Conservation (phyloP, 305 asterid genomes). For the Rubia balearica region DNA sequence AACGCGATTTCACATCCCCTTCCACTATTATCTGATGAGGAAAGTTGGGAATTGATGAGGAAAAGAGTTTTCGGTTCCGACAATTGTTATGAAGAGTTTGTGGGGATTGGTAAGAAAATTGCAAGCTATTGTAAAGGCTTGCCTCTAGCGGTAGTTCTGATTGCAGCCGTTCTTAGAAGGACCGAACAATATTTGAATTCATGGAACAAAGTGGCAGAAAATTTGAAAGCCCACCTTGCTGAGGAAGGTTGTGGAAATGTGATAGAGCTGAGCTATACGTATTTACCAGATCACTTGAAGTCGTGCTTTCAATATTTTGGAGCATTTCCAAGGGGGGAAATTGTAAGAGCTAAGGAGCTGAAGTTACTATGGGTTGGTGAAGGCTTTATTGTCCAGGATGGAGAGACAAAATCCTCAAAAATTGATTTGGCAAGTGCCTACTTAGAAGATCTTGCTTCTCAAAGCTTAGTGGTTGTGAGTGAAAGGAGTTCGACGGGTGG, state of each 20-base stretch:
- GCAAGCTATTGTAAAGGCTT: too few relatives aligned
- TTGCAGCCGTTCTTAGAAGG: conserved; percentile 3
- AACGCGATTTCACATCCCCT: too few relatives aligned
- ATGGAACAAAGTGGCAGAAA: conserved; percentile 9
- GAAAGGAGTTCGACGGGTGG: not conserved
- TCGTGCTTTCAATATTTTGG: conserved; percentile 12
- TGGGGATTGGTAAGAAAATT: too few relatives aligned
- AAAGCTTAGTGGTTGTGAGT: conserved; percentile 1
- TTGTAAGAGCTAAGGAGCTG: not conserved
- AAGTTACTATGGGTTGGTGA: conserved; percentile 16
- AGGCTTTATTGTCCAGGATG: conserved; percentile 7
- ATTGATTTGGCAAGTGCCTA: conserved; percentile 3
- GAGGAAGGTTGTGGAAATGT: not conserved
- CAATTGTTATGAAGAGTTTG: too few relatives aligned
- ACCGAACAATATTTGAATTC: not conserved
- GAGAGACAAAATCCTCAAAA: not conserved
- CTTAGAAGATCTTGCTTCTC: conserved; percentile 2
- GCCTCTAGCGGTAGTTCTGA: not conserved
- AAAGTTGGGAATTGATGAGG: too few relatives aligned
- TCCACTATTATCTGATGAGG: too few relatives aligned
- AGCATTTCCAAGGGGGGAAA: not conserved
- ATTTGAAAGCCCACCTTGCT: not conserved
- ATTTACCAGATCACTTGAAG: conserved; percentile 13
- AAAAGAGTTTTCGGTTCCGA: too few relatives aligned
- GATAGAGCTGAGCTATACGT: conserved; percentile 12